Conservation (phyloP, 768 basidiomycete species). For the Pleurotus ostreatus region DNA sequence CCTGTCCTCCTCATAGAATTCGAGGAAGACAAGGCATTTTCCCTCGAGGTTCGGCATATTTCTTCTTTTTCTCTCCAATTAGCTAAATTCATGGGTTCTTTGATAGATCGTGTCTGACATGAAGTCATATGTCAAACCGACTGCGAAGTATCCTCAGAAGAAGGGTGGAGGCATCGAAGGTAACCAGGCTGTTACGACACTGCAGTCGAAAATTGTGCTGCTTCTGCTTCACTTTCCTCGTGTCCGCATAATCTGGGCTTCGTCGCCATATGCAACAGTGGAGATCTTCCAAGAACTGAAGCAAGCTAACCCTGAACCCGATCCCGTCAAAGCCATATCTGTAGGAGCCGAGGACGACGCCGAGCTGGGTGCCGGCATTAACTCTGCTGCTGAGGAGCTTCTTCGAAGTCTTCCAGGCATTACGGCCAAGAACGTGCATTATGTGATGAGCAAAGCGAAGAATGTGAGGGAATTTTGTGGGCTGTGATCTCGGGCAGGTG, state of each 20-base stretch:
- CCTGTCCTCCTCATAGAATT: slow-evolving; percentile 95
- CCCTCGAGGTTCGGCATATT: slow-evolving; percentile 61
- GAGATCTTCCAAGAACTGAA: slow-evolving; percentile 95
- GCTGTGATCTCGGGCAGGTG: slow-evolving; percentile 53
- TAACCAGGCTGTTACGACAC: slow-evolving; percentile 39
- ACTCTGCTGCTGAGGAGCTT: slow-evolving; percentile 78
- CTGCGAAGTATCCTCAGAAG: slow-evolving; percentile 57
- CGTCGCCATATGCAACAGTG: slow-evolving; percentile 87
- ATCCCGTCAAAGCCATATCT: slow-evolving; percentile 67
- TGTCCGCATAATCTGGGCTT: slow-evolving; percentile 94
- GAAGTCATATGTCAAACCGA: slow-evolving; percentile 64
- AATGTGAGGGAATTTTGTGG: slow-evolving; percentile 75
- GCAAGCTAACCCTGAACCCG: slow-evolving; percentile 72
- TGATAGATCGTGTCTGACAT: slow-evolving; percentile 56
- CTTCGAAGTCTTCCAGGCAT: slow-evolving; percentile 82
- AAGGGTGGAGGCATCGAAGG: slow-evolving; percentile 27
- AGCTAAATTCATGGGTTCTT: neutral
- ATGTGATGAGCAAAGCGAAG: slow-evolving; percentile 77
- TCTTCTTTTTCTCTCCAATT: no score
- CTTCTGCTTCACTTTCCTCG: slow-evolving; percentile 89
- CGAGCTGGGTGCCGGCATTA: slow-evolving; percentile 62
- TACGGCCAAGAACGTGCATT: slow-evolving; percentile 76
- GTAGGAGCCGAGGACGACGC: slow-evolving; percentile 80
- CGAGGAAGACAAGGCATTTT: slow-evolving; percentile 95
- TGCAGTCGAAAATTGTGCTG: slow-evolving; percentile 92